A percentile compares a stretch with the other conserved stretches of the same genome.
These are phyloP conservation scores for Chlorella sp. DNA, from an alignment of 139 green algal genomes.

Conservation along the genomic window DNA sequence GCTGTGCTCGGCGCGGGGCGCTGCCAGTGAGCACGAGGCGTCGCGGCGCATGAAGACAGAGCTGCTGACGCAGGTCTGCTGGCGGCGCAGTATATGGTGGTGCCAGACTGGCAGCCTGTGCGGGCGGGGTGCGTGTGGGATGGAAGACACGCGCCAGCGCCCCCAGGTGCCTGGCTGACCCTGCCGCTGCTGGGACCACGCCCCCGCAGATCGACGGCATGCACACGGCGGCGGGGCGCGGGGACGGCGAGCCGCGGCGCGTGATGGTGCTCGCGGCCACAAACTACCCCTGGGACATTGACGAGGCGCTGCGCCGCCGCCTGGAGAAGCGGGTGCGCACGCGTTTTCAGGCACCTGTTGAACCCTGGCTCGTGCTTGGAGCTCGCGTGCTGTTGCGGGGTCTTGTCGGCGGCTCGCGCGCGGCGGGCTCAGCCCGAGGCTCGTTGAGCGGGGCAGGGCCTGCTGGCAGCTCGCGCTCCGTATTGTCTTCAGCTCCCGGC, in stretches of 20 bases:
- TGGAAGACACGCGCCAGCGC: too few relatives aligned
- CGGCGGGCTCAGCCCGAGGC: too few relatives aligned
- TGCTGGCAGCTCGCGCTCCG: too few relatives aligned
- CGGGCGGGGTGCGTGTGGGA: too few relatives aligned
- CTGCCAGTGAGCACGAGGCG: conserved; percentile 87
- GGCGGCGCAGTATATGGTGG: not conserved
- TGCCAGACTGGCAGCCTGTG: not conserved
- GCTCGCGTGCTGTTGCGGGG: too few relatives aligned
- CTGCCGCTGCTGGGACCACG: too few relatives aligned
- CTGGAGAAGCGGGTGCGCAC: conserved; percentile 96
- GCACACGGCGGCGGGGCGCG: conserved; percentile 25
- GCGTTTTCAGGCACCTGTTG: too few relatives aligned
- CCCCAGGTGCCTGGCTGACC: too few relatives aligned
- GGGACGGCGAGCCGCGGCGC: conserved; percentile 37
- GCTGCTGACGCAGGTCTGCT: conserved; percentile 86
- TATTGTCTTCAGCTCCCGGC: too few relatives aligned
- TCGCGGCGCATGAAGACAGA: conserved; percentile 90
- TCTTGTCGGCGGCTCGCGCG: too few relatives aligned
- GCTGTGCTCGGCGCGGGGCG: conserved; percentile 74
- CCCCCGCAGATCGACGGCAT: conserved; percentile 48
- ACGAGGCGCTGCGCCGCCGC: conserved; percentile 87
- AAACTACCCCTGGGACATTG: conserved; percentile 97
- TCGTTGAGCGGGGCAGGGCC: too few relatives aligned
- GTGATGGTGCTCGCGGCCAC: conserved; percentile 97
- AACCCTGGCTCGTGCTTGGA: too few relatives aligned